Evolutionary conservation across 192 early-diverging fungal species (phyloP).

Genomic region (Anaeromyces robustus): DNA sequence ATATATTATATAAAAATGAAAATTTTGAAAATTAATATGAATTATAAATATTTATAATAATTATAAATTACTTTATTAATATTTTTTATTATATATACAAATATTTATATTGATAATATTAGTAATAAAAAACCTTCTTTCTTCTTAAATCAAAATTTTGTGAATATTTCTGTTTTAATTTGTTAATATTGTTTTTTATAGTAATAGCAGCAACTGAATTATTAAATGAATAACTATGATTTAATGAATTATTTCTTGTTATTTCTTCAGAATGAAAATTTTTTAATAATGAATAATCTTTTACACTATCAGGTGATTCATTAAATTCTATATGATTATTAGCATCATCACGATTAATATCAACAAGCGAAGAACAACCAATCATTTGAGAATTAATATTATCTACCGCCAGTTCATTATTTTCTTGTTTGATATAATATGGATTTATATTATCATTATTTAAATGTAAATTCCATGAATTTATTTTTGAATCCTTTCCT

Average conservation of each 20-base stretch:
- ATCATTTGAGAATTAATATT: not conserved
- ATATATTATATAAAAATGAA: too few relatives aligned
- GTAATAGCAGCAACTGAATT: not conserved
- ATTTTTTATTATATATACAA: not conserved
- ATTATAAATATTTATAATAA: too few relatives aligned
- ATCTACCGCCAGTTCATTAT: not conserved
- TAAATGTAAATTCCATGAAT: conserved; percentile 65
- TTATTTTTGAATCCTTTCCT: conserved; percentile 75
- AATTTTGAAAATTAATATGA: too few relatives aligned
- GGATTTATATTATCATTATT: conserved; percentile 10
- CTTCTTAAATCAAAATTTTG: not conserved
- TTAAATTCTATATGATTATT: not conserved
- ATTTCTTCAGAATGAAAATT: not conserved
- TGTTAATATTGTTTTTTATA: not conserved
- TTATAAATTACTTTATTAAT: not conserved
- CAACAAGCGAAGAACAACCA: not conserved
- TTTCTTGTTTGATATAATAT: conserved; percentile 5
- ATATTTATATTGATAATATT: not conserved
- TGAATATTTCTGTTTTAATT: not conserved
- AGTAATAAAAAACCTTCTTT: not conserved
- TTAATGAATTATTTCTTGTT: not conserved
- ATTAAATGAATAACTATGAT: too few relatives aligned
- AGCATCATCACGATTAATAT: not conserved
- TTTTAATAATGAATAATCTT: conserved; percentile 1
- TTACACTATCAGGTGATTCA: conserved; percentile 7